Evolutionary conservation across 83 land plant genomes (phyloP), one percentile per base, ranked within the genome.

Genomic region (Picea abies): DNA sequence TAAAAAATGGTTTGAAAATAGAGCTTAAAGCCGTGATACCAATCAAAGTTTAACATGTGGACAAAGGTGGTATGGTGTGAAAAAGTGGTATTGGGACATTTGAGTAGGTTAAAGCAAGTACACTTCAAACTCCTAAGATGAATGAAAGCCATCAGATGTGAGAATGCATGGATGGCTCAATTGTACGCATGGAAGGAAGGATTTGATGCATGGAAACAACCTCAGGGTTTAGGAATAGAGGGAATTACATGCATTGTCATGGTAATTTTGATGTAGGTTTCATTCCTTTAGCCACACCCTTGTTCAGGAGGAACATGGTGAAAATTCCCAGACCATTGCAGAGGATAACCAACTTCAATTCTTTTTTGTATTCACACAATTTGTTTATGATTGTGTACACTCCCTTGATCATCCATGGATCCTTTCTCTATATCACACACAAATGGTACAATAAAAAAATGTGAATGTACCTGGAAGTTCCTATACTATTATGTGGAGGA

Each of bases 331-430:
- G 84, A 80, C 94, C 96, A 3, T 63, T 96, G 26, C 87, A 87
- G 67, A 66, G 86, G 25, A 82, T 96, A 79, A 85, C 92, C 9
- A 96, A 96, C 5, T 96, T 95, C 91, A 96, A 96, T 64, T 90
- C 97, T 37, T 96, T 96, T 73, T 96, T 96, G 99, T 96, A 94
- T 84, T 87, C 94, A 8, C 99, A 96, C 89, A 96, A 96, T 66
- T 85, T 96, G 16, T 90, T 96, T 66, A 80, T 93, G 56, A 73
- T 92, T 47, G 99, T 96, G 44, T 96, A 96, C 84, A 68, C 60
- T 26, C 86, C 92, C 64, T 90, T 96, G 76, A 84, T 96, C 80
- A 62, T 94, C 60, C 99, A 96, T 84, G 87, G 89, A 62, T 41
- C 25, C 79, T 80, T 83, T 84, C 94, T 96, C 60, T 90, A 87